These are phyloP conservation scores for Nicotiana knightiana DNA, from an alignment of 257 asterid species.

Conservation along the genomic window DNA sequence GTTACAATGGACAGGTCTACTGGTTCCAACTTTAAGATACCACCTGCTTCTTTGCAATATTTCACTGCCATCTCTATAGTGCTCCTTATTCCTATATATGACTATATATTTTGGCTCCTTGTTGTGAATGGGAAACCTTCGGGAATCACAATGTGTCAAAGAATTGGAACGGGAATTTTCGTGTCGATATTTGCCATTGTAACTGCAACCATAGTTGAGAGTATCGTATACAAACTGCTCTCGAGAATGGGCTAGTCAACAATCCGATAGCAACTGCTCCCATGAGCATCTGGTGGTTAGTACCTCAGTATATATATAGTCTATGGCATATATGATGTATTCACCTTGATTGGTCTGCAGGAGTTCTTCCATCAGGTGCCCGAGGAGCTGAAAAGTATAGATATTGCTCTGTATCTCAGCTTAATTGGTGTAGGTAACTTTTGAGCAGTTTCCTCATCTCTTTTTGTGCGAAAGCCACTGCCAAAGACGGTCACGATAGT, in stretches of 20 bases:
- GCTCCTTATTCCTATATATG: slow-evolving; percentile 14
- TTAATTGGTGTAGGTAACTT: slow-evolving; percentile 22
- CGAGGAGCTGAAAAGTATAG: slow-evolving; percentile 18
- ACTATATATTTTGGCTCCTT: slow-evolving; percentile 17
- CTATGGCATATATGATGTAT: slow-evolving; percentile 16
- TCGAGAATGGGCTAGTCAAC: slow-evolving; percentile 17
- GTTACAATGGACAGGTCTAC: too few species aligned
- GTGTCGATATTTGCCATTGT: slow-evolving; percentile 17
- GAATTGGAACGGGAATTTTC: slow-evolving; percentile 20
- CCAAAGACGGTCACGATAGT: not conserved
- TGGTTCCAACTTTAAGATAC: slow-evolving; percentile 5
- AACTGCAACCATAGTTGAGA: slow-evolving; percentile 23
- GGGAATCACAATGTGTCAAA: slow-evolving; percentile 25
- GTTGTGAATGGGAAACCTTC: slow-evolving; percentile 16
- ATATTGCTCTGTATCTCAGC: slow-evolving; percentile 28
- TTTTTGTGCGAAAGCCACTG: not conserved
- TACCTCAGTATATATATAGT: slow-evolving; percentile 20
- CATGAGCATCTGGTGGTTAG: slow-evolving; percentile 24
- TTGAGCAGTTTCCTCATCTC: slow-evolving; percentile 26
- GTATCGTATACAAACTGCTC: slow-evolving; percentile 24
- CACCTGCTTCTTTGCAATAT: slow-evolving; percentile 9
- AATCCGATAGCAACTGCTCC: slow-evolving; percentile 18
- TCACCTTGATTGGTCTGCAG: slow-evolving; percentile 23
- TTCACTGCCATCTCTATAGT: not conserved
- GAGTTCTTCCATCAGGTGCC: slow-evolving; percentile 33